Evolutionary conservation across 805 yeast genomes (phyloP).

Genomic region (Metschnikowia proteae): DNA sequence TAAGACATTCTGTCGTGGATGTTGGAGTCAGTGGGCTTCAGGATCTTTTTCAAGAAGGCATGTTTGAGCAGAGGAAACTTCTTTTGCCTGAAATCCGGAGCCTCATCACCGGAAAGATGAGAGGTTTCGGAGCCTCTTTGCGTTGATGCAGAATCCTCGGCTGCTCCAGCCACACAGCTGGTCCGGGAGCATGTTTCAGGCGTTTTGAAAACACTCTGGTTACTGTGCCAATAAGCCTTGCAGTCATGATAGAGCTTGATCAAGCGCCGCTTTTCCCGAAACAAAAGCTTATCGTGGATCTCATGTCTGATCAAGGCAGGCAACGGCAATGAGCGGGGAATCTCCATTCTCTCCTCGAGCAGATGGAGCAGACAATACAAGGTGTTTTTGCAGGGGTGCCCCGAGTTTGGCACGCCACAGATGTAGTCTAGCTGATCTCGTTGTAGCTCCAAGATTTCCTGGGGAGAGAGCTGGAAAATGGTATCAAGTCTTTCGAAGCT

Average conservation of each 20-base stretch:
- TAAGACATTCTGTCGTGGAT: conserved; percentile 21
- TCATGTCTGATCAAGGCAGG: conserved; percentile 13
- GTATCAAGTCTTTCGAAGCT: conserved; percentile 9
- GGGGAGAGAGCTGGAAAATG: conserved; percentile 12
- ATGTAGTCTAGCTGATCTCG: conserved; percentile 15
- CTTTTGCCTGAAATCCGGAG: background rate
- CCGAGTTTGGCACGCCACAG: conserved; percentile 14
- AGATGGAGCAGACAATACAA: conserved; percentile 15
- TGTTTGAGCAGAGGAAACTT: conserved; percentile 12
- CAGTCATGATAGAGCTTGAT: conserved; percentile 12
- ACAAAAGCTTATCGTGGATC: conserved; percentile 8
- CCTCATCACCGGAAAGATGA: background rate
- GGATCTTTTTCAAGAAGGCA: conserved; percentile 11
- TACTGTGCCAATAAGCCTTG: conserved; percentile 13
- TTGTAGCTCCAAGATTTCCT: conserved; percentile 12
- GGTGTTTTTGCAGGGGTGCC: conserved; percentile 10
- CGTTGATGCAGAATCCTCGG: conserved; percentile 4
- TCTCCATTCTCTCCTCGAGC: conserved; percentile 12
- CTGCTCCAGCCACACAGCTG: conserved; percentile 9
- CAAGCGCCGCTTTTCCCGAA: conserved; percentile 12
- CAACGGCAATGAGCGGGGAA: conserved; percentile 13
- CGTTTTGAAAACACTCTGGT: conserved; percentile 7
- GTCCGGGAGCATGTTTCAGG: conserved; percentile 12
- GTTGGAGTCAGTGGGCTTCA: conserved; percentile 12
- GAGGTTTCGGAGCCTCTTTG: conserved; percentile 10